phyloP scores from a whole-genome alignment of 2,329 filamentous ascomycete genomes.

The Alternaria triticimaculans region DNA sequence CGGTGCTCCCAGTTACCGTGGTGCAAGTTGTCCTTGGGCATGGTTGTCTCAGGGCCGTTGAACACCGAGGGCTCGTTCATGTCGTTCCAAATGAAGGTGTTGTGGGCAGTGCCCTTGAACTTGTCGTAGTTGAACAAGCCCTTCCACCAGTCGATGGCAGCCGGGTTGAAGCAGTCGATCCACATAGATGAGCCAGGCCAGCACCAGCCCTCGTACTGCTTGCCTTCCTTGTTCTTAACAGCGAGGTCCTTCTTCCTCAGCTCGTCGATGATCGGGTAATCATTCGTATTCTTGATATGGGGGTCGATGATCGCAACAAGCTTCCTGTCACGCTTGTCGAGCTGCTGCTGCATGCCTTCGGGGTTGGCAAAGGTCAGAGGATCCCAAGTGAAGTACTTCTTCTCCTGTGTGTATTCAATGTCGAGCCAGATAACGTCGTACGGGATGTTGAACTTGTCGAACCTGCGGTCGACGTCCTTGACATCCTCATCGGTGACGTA shows the following conservation, averaged over 20 bases:
- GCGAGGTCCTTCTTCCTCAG: constrained; percentile 83
- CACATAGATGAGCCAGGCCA: constrained; percentile 98
- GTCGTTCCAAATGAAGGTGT: constrained; percentile 97
- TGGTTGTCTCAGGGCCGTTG: constrained; percentile 96
- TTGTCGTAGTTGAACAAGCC: constrained; percentile 83
- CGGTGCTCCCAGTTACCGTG: constrained; percentile 93
- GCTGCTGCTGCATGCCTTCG: constrained; percentile 83
- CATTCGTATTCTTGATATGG: constrained; percentile 90
- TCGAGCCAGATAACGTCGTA: constrained; percentile 99
- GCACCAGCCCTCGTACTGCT: constrained; percentile 95
- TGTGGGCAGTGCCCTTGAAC: constrained; percentile 85
- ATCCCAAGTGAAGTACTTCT: constrained; percentile 99
- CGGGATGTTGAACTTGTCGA: constrained; percentile 93
- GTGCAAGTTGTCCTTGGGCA: constrained; percentile 98
- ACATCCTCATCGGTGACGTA: constrained; percentile 98
- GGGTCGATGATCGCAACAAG: constrained; percentile 95
- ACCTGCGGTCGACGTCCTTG: constrained; percentile 93
- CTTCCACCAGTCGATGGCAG: constrained; percentile 89
- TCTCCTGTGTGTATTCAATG: constrained; percentile 95
- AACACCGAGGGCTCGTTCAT: constrained; percentile 99
- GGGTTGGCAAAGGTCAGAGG: constrained; percentile 86
- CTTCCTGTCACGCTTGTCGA: constrained; percentile 85
- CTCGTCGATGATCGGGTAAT: constrained; percentile 79
- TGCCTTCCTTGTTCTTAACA: constrained; percentile 87
- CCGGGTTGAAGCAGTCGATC: constrained; percentile 96